These are phyloP conservation scores for Clavispora vitiphila DNA, from an alignment of 805 yeast species.

Conservation along the genomic window DNA sequence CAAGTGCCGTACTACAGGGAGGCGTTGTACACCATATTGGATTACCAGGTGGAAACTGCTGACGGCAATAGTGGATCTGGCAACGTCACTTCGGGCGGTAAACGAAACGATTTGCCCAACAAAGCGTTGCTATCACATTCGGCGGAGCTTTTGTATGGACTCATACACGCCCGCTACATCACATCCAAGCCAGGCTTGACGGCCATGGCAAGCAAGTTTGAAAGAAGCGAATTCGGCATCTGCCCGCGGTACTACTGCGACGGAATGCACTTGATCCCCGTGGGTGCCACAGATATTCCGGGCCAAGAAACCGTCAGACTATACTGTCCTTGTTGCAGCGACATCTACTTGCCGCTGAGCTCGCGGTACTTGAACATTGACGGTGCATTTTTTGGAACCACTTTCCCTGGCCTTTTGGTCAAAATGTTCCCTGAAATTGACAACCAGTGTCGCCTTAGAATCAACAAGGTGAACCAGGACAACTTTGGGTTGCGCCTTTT, in stretches of 20 bases:
- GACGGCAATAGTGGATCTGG: conserved; percentile 23
- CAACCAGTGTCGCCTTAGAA: conserved; percentile 59
- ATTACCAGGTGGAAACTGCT: conserved; percentile 58
- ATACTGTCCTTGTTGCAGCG: conserved; percentile 93
- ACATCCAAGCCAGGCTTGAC: conserved; percentile 85
- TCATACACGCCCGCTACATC: conserved; percentile 90
- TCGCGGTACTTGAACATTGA: conserved; percentile 85
- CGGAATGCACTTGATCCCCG: conserved; percentile 84
- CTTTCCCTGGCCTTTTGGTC: conserved; percentile 88
- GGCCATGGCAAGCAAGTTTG: conserved; percentile 91
- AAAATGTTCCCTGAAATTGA: conserved; percentile 90
- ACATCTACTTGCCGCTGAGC: conserved; percentile 81
- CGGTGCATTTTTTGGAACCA: conserved; percentile 96
- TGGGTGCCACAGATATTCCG: conserved; percentile 86
- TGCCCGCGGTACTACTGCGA: conserved; percentile 91
- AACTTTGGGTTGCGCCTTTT: conserved; percentile 71
- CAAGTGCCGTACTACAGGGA: conserved; percentile 89
- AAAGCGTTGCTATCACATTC: conserved; percentile 78
- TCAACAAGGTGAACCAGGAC: conserved; percentile 42
- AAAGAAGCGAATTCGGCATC: conserved; percentile 79
- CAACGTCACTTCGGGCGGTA: conserved; percentile 18
- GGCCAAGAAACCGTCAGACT: conserved; percentile 89
- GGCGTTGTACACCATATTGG: conserved; percentile 86
- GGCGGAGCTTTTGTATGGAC: conserved; percentile 88
- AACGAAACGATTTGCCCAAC: conserved; percentile 56